Evolutionary conservation across 2,329 filamentous ascomycete genomes (phyloP), one percentile per base, ranked within the genome.

Genomic region (Ploettnerulaceae sp.): DNA sequence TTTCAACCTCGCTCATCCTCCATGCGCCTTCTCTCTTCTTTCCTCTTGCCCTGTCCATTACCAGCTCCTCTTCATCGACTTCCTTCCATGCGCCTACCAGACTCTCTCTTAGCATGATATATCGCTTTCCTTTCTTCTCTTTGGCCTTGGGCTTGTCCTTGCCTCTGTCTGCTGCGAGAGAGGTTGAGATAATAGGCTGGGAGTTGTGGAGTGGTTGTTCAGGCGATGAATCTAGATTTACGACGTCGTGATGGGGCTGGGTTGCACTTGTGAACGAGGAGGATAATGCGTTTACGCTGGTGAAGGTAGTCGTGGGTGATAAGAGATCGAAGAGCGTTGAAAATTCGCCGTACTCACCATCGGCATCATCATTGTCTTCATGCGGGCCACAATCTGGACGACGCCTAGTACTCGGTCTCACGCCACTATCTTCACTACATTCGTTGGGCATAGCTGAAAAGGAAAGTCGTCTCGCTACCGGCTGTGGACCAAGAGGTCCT

Each of bases 51-150:
- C 18, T n/a, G 8, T 34, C 34, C 42, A 21, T 28, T 22, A 9
- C 35, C 24, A 39, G 18, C 35, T 58, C 55, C 29, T 50, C 42
- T 32, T 53, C 49, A 38, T 55, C 54, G 9, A 59, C 37, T 45
- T 60, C 56, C 46, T 60, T 63, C 62, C 64, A 67, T 2, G 59
- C 57, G 2, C 66, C 66, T 5, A 61, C 61, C 20, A 67, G 51
- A 49, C 62, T 65, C 9, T 66, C 61, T n/a, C 66, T 53, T 3
- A 60, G 48, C 24, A 61, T 49, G 5, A 64, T 58, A 32, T 52
- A 61, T 34, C 59, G 53, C 34, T 59, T 59, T 7, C 51, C 43
- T 21, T 47, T 55, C 28, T 36, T 48, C 4, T 11, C 35, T 31
- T 42, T 18, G 15, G 21, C 21, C 32, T 36, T 7, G 34, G 17